Percentiles rank a stretch among this genome's conserved stretches.
phyloP scores from a whole-genome alignment of 495 filamentous ascomycete species.

The Aspergillus carlsbadensis region DNA sequence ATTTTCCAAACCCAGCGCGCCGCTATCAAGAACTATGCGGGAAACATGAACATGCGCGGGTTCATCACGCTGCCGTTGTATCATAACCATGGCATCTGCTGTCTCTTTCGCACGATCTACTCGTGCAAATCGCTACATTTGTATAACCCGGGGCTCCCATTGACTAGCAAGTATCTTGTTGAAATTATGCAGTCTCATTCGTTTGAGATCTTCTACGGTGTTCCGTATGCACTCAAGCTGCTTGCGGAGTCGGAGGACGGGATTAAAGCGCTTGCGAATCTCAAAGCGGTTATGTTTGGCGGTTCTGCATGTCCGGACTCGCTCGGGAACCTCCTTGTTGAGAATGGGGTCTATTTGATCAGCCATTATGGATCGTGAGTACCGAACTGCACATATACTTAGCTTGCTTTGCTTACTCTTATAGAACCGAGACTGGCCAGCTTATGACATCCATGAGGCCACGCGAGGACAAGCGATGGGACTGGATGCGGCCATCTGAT shows the following conservation, averaged over 20 bases:
- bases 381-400: background rate
- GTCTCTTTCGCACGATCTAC: constrained; percentile 45
- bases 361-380: constrained; percentile 54
- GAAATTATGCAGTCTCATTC: constrained; percentile 44
- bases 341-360: constrained; percentile 54
- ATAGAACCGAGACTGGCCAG: constrained; percentile 54
- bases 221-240: constrained; percentile 56
- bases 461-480: constrained; percentile 59
- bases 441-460: constrained; percentile 53
- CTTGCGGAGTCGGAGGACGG: constrained; percentile 51
- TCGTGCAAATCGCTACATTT: constrained; percentile 45
- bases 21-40: constrained; percentile 33
- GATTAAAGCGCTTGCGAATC: constrained; percentile 40
- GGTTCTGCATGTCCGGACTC: constrained; percentile 57
- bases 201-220: constrained; percentile 52
- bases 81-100: constrained; percentile 49
- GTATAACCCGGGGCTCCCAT: constrained; percentile 48
- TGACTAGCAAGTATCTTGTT: constrained; percentile 52
- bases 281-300: constrained; percentile 49
- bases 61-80: constrained; percentile 56
- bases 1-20: constrained; percentile 38
- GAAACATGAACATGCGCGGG: constrained; percentile 29
- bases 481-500: constrained; percentile 55
- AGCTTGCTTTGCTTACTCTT: background rate
- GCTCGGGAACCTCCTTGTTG: constrained; percentile 53